Evolutionary conservation across 192 early-diverging fungal species (phyloP), one percentile per base, ranked within the genome.

Genomic region (Pecoramyces ruminantium): DNA sequence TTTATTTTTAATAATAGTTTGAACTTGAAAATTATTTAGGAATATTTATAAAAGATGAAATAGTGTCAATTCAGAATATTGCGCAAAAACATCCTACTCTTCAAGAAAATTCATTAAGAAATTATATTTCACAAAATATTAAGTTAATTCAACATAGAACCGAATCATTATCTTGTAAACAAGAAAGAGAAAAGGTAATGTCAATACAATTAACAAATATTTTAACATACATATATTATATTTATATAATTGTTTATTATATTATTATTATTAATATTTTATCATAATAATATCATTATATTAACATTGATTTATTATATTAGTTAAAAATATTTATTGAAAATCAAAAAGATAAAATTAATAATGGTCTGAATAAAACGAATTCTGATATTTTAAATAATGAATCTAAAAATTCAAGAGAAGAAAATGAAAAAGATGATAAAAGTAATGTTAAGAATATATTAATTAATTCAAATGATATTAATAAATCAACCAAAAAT

Each of bases 21-120:
- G 94, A 98, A 78, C 86, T 99, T 84, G 93, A 94, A 30, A 95
- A 99, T 82, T 97, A 96, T 84, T 86, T 97, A n/a, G 92, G 92
- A 58, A 90, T 98, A 29, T 98, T 96, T 85, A 90, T 99, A 40
- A 92, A 95, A 11, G 98, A 99, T 84, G 98, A 99, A 85, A 85
- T 99, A 25, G 85, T 95, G 8, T 91, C 90, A 51, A 94, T 92
- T 90, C 92, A 93, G 67, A 89, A 87, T 78, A 81, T 84, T 42
- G n/a, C 80, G 0, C 38, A 86, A 81, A 86, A 92, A 81, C 89
- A 91, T 83, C 83, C 88, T 79, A 82, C 90, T 28, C 78, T 92
- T 79, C 88, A 85, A 30, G 93, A 95, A 51, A 77, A 81, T 25
- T 89, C 91, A 34, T 83, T 95, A 79, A 86, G 92, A 28, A 92